Conservation (phyloP, 2,329 filamentous ascomycete species). For the Cladobotryum protrusum region DNA sequence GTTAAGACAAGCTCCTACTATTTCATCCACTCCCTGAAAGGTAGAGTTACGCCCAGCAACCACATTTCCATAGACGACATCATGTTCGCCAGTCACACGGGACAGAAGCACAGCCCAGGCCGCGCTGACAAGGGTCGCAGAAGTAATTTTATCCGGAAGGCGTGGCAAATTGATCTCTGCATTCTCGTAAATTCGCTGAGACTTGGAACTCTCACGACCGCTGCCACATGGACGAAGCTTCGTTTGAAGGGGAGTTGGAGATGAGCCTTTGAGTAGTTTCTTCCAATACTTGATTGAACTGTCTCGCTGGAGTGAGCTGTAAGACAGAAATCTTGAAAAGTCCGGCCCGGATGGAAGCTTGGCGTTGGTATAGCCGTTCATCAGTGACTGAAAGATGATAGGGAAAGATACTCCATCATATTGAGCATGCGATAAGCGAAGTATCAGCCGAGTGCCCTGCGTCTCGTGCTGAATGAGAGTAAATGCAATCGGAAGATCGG, state of each 20-base stretch:
- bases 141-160: slow-evolving; percentile 10
- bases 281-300: slow-evolving; percentile 34
- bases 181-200: background rate
- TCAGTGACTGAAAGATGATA: slow-evolving; percentile 30
- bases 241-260: slow-evolving; percentile 17
- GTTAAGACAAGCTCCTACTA: slow-evolving; percentile 36
- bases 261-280: slow-evolving; percentile 32
- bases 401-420: slow-evolving; percentile 42
- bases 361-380: slow-evolving; percentile 27
- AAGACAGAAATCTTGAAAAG: slow-evolving; percentile 17
- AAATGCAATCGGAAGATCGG: slow-evolving; percentile 13
- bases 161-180: background rate
- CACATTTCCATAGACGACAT: slow-evolving; percentile 36
- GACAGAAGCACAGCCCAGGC: slow-evolving; percentile 36
- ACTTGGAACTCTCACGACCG: background rate
- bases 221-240: background rate
- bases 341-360: slow-evolving; percentile 17
- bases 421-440: slow-evolving; percentile 39
- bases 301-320: background rate
- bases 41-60: slow-evolving; percentile 33
- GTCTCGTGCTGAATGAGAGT: slow-evolving; percentile 13
- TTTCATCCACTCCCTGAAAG: slow-evolving; percentile 25
- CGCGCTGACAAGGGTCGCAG: slow-evolving; percentile 33
- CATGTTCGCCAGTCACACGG: slow-evolving; percentile 26
- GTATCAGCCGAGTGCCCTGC: slow-evolving; percentile 14